Evolutionary conservation across 352 stramenopile species (phyloP), one percentile per base, ranked within the genome.

Genomic region (Blastocystis sp.): DNA sequence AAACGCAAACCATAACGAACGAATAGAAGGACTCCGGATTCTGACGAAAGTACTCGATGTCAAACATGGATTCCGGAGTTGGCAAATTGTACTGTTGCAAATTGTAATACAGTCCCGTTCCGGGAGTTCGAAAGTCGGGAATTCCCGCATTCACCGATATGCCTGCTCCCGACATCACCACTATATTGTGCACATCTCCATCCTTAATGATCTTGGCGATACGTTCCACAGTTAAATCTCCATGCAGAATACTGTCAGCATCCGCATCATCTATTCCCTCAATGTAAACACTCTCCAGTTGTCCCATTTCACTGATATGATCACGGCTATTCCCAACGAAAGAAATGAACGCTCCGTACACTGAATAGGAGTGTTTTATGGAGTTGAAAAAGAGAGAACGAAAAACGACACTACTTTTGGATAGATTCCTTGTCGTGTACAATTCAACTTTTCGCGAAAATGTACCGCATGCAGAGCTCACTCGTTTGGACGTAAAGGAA

Each of bases 131-230:
- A 88, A 99, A 99, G 89, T 99, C 96, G 0, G 96, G 96, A 84
- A 99, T 98, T 32, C 96, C 96, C 71, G 94, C 97, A n/a, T 92
- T 96, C 21, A 96, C 94, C 85, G 91, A 96, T 56, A 97, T 96
- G 42, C 94, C 94, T 8, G 94, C 94, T 49, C 94, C 94, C 9
- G 91, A 91, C 54, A 97, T 89, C 14, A 97, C 91, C 11, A 97
- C 88, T 32, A 97, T 92, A 42, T 94, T 94, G 84, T 93, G 93
- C 36, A 91, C 87, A 11, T 89, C 88, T 75, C 75, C 75, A 0
- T 76, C 40, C 29, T 90, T 91, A 7, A 94, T 88, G 7, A 92
- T 85, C n/a, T 89, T 84, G n/a, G 93, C 88, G 75, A 93, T 89
- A 54, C 75, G 57, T 16, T 76, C 63, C 1, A 85, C 57, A 29